phyloP scores from a whole-genome alignment of 2,329 filamentous ascomycete genomes.

The Sporothrix inflata region DNA sequence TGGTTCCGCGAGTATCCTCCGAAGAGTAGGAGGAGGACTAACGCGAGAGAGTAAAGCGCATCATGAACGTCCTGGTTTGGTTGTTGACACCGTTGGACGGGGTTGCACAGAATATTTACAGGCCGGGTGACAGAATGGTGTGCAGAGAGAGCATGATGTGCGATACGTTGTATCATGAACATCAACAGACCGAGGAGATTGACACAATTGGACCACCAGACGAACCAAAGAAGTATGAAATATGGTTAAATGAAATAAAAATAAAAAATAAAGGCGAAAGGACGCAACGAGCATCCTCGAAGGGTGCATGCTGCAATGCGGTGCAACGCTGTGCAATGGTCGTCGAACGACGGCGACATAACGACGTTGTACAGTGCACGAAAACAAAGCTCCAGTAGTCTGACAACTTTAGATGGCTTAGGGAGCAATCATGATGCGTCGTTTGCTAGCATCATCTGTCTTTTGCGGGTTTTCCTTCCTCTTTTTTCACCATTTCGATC shows the following conservation, averaged over 20 bases:
- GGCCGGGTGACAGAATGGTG: not conserved
- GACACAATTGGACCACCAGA: not conserved
- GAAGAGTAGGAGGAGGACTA: not conserved
- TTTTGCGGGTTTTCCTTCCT: not conserved
- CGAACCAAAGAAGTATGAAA: not conserved
- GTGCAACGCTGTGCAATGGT: not conserved
- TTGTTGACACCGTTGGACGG: not conserved
- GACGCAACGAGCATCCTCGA: not conserved
- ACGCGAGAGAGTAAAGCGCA: not conserved
- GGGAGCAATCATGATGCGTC: not conserved
- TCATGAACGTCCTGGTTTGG: not conserved
- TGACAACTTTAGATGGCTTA: too few species aligned
- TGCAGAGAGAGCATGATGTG: not conserved
- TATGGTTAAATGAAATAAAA: not conserved
- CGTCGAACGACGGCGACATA: constrained; percentile 1
- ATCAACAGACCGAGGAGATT: not conserved
- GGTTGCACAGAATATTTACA: not conserved
- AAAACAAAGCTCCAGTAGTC: not conserved
- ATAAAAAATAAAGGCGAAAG: not conserved
- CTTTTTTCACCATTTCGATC: not conserved
- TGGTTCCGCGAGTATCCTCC: constrained; percentile 4
- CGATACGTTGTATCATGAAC: not conserved
- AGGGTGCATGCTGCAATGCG: not conserved
- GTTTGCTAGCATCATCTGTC: not conserved
- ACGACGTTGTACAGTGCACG: not conserved